Conservation (phyloP, 148 eudicot genomes). For the Hydrangea macrophylla region DNA sequence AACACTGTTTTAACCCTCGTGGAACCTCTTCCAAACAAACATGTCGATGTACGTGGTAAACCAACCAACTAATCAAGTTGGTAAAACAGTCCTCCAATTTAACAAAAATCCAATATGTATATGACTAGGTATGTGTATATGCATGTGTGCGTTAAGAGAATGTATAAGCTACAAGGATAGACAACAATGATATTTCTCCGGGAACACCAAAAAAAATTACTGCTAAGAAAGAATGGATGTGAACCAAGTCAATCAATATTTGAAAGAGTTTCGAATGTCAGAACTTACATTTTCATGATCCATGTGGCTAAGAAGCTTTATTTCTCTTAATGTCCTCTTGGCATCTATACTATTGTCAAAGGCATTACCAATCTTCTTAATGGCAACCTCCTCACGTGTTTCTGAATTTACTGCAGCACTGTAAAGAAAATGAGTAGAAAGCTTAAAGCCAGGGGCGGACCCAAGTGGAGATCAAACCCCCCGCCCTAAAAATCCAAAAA, state of each 20-base stretch:
- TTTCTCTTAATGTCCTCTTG: slow-evolving; percentile 77
- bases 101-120: too few relatives aligned
- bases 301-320: slow-evolving; percentile 74
- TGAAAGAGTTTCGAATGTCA: background rate
- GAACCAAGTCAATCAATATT: background rate
- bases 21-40: background rate
- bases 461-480: background rate
- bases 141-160: background rate
- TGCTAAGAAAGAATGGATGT: background rate
- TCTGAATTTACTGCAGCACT: slow-evolving; percentile 82
- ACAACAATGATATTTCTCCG: background rate
- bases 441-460: background rate
- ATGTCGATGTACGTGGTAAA: background rate
- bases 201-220: background rate
- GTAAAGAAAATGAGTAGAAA: slow-evolving; percentile 3
- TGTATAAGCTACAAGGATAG: background rate
- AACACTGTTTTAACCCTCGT: background rate
- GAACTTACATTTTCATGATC: slow-evolving; percentile 67
- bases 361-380: slow-evolving; percentile 85
- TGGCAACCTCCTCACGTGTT: slow-evolving; percentile 68
- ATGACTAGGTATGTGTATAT: too few relatives aligned
- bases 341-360: slow-evolving; percentile 78
- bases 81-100: background rate
- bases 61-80: background rate
- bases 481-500: background rate